These are phyloP conservation scores for Rhytidiadelphus loreus DNA, from an alignment of 225 moss, liverwort and hornwort species.

Conservation along the genomic window DNA sequence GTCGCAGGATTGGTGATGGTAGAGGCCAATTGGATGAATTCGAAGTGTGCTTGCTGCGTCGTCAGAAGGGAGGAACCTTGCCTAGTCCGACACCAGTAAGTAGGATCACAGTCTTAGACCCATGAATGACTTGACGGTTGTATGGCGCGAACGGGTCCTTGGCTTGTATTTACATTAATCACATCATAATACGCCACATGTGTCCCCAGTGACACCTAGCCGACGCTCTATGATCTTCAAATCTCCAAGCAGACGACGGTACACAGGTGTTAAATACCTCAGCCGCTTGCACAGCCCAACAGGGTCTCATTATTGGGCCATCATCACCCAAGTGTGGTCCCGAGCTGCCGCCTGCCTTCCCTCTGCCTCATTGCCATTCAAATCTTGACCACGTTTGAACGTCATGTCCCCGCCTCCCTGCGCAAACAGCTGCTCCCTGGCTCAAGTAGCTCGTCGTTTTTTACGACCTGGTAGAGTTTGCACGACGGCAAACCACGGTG, in stretches of 20 bases:
- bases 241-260: slow-evolving; percentile 7
- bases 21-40: not conserved
- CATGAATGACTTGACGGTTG: slow-evolving; percentile 9
- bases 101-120: not conserved
- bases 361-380: not conserved
- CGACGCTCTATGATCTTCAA: slow-evolving; percentile 11
- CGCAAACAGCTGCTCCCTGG: not conserved
- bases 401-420: too few relatives aligned
- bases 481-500: not conserved
- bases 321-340: not conserved
- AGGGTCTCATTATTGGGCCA: not conserved
- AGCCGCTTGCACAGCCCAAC: not conserved
- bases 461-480: not conserved
- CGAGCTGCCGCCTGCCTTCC: not conserved
- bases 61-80: not conserved
- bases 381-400: not conserved
- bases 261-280: not conserved
- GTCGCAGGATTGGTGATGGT: not conserved
- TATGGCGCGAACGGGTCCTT: not conserved
- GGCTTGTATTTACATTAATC: not conserved
- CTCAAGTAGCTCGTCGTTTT: not conserved
- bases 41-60: not conserved
- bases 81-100: not conserved
- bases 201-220: not conserved
- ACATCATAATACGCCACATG: slow-evolving; percentile 3